These are phyloP conservation scores for Aspergillus sp. DNA, from an alignment of 2,329 filamentous ascomycete species.

Conservation along the genomic window DNA sequence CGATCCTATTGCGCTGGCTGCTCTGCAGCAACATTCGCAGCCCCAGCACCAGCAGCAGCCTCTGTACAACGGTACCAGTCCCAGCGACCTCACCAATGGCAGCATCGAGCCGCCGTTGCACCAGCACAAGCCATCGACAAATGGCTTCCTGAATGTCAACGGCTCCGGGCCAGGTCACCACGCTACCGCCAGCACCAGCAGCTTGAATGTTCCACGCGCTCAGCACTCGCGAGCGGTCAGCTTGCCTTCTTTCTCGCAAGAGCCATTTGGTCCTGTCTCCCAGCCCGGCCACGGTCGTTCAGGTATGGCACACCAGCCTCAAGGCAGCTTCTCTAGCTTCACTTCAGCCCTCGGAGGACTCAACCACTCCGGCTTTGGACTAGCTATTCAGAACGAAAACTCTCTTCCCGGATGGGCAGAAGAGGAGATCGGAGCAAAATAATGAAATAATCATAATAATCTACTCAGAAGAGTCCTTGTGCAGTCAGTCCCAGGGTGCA, in stretches of 20 bases:
- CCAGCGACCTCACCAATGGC: constrained; percentile 56
- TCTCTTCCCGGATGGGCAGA: constrained; percentile 60
- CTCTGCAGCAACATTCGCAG: constrained; percentile 60
- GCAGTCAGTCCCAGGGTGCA: neutral
- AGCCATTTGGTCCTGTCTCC: constrained; percentile 46
- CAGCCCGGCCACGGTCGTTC: constrained; percentile 30
- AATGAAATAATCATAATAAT: constrained; percentile 12
- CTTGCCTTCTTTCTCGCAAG: constrained; percentile 67
- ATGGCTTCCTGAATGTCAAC: constrained; percentile 54
- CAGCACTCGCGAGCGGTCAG: constrained; percentile 80
- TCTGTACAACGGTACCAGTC: constrained; percentile 71
- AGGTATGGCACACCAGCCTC: constrained; percentile 37
- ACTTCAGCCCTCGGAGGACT: constrained; percentile 56
- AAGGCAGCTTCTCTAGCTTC: constrained; percentile 54
- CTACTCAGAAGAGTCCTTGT: too few relatives aligned
- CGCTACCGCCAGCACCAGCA: constrained; percentile 58
- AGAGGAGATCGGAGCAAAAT: constrained; percentile 57
- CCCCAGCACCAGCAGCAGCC: constrained; percentile 63
- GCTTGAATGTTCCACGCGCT: constrained; percentile 49
- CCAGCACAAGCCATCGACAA: constrained; percentile 60
- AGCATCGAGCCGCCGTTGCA: constrained; percentile 42
- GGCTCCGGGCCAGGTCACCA: constrained; percentile 67
- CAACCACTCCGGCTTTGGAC: constrained; percentile 53
- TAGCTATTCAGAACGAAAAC: constrained; percentile 55
- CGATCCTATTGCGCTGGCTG: constrained; percentile 37